Base-by-base conservation (phyloP, 306 rosid genomes). In the Lithocarpus polystachyus region DNA sequence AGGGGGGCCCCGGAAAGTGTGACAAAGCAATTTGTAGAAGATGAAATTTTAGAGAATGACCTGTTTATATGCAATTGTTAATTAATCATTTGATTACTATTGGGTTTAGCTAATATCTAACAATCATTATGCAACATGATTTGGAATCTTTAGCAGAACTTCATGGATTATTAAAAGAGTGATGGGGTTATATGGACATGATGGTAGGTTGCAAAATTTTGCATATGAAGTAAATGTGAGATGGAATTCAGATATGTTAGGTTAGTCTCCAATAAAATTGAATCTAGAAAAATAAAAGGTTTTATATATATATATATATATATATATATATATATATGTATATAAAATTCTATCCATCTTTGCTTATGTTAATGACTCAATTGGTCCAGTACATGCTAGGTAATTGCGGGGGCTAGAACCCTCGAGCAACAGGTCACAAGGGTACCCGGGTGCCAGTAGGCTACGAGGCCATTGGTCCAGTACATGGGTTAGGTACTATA, bases 11-110 rank as follows among this genome's bases (percentile, higher is more conserved):
- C 4, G 53, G 17, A 48, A 48, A 48, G 53, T 48, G 53, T 48
- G 53, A 17, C 53, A 48, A 48, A 48, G 53, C 53, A 48, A 12
- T 48, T 48, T 48, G 15, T 48, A 12, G 53, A 48, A 48, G 53
- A 48, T 48, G 15, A 48, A 48, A 48, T 13, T 48, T 12, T 48
- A 48, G 53, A 48, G 65, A 13, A 59, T 59, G 31, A 9, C 15
- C 22, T 64, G 18, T 28, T 28, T 64, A 28, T 31, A 35, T 35
- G 22, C 18, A 35, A 24, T 55, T 3, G 68, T 35, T 43, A 56
- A 10, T 62, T 65, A 76, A 76, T 68, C 18, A 79, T 82, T 76
- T 73, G 9, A 56, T 72, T 48, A 24, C 71, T 20, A 48, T 64
- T 64, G 45, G 72, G 62, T 61, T 45, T 82, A 54, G 80, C 80